Percentiles rank a stretch among this genome's conserved stretches.
These are phyloP conservation scores for Tricholoma flavovirens DNA, from an alignment of 768 basidiomycete genomes.

Conservation along the genomic window DNA sequence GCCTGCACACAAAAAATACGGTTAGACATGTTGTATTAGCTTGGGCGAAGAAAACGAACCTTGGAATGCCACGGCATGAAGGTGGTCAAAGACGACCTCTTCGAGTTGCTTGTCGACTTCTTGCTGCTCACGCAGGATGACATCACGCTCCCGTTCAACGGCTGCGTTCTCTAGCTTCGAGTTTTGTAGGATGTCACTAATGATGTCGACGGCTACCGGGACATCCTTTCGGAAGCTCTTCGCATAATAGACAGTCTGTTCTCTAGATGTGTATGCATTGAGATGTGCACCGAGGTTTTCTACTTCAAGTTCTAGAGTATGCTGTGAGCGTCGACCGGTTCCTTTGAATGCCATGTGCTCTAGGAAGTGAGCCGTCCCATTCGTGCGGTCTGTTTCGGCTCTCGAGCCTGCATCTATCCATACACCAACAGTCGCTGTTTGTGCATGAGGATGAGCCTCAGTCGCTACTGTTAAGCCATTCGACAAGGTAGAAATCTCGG, in stretches of 20 bases:
- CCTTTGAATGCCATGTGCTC: conserved; percentile 99
- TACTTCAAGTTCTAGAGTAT: conserved; percentile 90
- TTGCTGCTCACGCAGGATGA: conserved; percentile 95
- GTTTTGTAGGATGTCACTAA: conserved; percentile 96
- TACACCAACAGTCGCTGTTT: conserved; percentile 97
- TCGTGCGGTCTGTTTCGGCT: conserved; percentile 92
- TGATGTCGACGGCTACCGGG: conserved; percentile 86
- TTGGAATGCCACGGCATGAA: conserved; percentile 96
- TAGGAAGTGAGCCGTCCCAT: conserved; percentile 96
- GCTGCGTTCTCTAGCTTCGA: conserved; percentile 85
- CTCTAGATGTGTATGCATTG: conserved; percentile 97
- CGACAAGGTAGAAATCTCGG: conserved; percentile 86
- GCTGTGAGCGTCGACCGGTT: conserved; percentile 82
- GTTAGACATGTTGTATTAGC: conserved; percentile 7
- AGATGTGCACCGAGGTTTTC: conserved; percentile 97
- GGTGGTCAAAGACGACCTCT: conserved; percentile 98
- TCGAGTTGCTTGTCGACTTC: conserved; percentile 98
- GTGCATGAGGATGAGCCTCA: conserved; percentile 81
- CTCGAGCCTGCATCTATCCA: conserved; percentile 99
- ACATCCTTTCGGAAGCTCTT: conserved; percentile 98
- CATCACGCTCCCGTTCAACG: conserved; percentile 93
- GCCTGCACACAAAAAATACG: conserved; percentile 36
- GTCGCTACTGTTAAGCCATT: conserved; percentile 97
- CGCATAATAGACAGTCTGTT: conserved; percentile 99
- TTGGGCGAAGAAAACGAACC: conserved; percentile 45